Conservation (phyloP, 2,329 filamentous ascomycete species). For the Cucurbitaria berberidis region DNA sequence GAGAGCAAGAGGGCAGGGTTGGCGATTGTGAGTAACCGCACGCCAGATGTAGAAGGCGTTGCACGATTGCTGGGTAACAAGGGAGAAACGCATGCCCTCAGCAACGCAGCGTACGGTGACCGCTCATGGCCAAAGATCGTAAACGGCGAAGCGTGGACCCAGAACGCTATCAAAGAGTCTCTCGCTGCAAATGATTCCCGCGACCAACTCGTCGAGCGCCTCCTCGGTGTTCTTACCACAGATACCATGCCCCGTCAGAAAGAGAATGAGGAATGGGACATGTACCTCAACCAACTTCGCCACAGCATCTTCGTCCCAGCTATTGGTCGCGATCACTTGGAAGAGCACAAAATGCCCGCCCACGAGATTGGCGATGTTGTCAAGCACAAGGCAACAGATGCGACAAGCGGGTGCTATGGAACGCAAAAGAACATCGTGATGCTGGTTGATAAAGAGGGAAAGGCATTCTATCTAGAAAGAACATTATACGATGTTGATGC, state of each 20-base stretch:
- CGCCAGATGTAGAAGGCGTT: conserved; percentile 57
- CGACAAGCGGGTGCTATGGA: conserved; percentile 62
- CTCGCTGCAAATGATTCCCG: conserved; percentile 52
- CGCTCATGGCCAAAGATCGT: conserved; percentile 67
- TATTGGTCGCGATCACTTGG: conserved; percentile 57
- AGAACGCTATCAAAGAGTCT: conserved; percentile 57
- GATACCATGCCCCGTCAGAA: conserved; percentile 62
- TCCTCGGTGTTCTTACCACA: conserved; percentile 60
- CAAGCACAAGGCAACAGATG: conserved; percentile 41
- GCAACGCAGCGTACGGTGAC: conserved; percentile 66
- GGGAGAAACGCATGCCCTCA: conserved; percentile 64
- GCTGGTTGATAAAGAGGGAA: conserved; percentile 61
- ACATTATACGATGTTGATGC: conserved; percentile 64
- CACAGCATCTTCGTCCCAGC: conserved; percentile 67
- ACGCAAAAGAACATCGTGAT: conserved; percentile 70
- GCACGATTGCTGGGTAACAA: conserved; percentile 57
- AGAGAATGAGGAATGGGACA: conserved; percentile 58
- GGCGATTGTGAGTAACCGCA: conserved; percentile 68
- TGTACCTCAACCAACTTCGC: conserved; percentile 62
- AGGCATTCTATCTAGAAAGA: conserved; percentile 66
- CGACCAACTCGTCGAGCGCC: conserved; percentile 57
- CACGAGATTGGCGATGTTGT: conserved; percentile 52
- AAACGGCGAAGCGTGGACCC: conserved; percentile 61
- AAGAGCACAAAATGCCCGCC: conserved; percentile 45
- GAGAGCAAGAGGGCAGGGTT: conserved; percentile 45